A percentile compares a stretch with the other conserved stretches of the same genome.
phyloP scores from a whole-genome alignment of 108 stramenopile genomes.

The Epithemia pelagica region DNA sequence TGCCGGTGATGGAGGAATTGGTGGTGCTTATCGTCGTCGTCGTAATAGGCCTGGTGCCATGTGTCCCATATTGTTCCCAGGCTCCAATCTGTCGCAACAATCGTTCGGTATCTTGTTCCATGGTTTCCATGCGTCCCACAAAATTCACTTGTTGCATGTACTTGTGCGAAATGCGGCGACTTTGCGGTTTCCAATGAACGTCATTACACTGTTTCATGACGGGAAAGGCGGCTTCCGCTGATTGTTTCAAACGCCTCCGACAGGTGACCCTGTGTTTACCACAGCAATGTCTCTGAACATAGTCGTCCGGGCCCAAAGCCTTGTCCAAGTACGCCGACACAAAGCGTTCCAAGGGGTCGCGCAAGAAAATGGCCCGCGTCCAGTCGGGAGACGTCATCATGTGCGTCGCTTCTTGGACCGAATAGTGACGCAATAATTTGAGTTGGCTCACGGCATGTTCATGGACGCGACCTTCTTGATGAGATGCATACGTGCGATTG shows the following conservation, averaged over 20 bases:
- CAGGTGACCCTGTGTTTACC: constrained; percentile 2
- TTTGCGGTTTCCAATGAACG: constrained; percentile 32
- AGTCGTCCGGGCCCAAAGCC: constrained; percentile 25
- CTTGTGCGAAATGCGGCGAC: constrained; percentile 28
- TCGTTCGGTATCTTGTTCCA: constrained; percentile 25
- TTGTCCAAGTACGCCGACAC: constrained; percentile 56
- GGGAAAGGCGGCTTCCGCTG: constrained; percentile 12
- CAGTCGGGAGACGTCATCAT: constrained; percentile 52
- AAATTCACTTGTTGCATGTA: constrained; percentile 38
- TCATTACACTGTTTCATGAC: constrained; percentile 16
- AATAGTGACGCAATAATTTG: constrained; percentile 41
- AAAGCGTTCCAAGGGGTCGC: constrained; percentile 60
- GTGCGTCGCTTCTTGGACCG: constrained; percentile 25
- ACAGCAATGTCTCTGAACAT: constrained; percentile 23
- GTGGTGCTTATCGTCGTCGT: no score
- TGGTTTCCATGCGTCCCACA: constrained; percentile 26
- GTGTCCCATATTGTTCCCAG: no score
- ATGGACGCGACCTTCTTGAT: no score
- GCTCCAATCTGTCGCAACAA: constrained; percentile 30
- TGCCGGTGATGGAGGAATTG: no score
- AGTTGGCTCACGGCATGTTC: no score
- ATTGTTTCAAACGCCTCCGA: not conserved
- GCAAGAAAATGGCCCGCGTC: constrained; percentile 63
- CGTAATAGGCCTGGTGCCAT: no score
- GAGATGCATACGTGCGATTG: constrained; percentile 34